Conservation (phyloP, 1,139 yeast species). For the Suhomyces bokatorum region DNA sequence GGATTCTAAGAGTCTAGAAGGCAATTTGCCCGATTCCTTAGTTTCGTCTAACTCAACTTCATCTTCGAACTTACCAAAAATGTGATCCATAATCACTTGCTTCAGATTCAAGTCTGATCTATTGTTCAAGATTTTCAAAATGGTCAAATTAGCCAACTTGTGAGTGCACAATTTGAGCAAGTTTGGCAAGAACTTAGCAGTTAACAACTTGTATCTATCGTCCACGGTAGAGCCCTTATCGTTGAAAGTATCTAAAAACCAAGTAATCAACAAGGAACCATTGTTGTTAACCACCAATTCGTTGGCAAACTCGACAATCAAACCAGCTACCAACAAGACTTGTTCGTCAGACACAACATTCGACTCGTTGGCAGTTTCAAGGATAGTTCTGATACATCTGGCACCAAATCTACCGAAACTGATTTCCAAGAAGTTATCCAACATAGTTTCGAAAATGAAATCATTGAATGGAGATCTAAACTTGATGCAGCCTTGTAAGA, state of each 20-base stretch:
- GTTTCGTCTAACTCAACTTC: conserved; percentile 20
- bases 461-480: conserved; percentile 88
- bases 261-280: conserved; percentile 86
- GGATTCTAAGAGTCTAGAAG: conserved; percentile 33
- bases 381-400: conserved; percentile 88
- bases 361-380: conserved; percentile 62
- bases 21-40: conserved; percentile 18
- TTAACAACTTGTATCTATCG: conserved; percentile 34
- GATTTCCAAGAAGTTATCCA: conserved; percentile 77
- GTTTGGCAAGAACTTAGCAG: conserved; percentile 59
- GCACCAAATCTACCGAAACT: conserved; percentile 94
- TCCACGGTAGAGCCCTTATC: conserved; percentile 47
- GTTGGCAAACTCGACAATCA: conserved; percentile 76
- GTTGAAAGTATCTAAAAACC: conserved; percentile 90
- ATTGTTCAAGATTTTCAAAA: conserved; percentile 74
- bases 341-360: conserved; percentile 59
- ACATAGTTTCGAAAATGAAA: conserved; percentile 82
- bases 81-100: conserved; percentile 57
- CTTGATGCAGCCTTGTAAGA: conserved; percentile 88
- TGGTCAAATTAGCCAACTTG: conserved; percentile 81
- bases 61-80: conserved; percentile 56
- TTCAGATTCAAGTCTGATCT: conserved; percentile 66
- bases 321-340: conserved; percentile 71
- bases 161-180: conserved; percentile 73
- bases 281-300: conserved; percentile 81